Percentiles rank a stretch among this genome's conserved stretches.
phyloP scores from a whole-genome alignment of 192 early-diverging fungal species.

The Coemansia sp. region DNA sequence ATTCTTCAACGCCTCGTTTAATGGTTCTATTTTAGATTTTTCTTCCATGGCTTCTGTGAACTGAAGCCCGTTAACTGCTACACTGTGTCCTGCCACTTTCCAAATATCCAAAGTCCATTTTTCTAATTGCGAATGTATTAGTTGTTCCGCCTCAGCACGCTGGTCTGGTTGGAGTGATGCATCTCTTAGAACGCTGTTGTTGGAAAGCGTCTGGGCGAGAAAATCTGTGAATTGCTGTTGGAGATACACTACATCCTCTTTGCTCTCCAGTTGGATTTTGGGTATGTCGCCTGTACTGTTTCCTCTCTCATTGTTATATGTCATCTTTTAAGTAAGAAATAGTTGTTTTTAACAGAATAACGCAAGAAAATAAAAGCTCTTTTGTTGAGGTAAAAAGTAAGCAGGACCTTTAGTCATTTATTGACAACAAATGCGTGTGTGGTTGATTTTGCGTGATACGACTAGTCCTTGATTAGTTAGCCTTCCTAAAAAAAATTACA shows the following conservation, averaged over 20 bases:
- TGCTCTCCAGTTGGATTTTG: slow-evolving; percentile 54
- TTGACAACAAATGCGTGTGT: background rate
- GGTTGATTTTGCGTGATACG: background rate
- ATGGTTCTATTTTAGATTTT: slow-evolving; percentile 33
- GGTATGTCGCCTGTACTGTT: slow-evolving; percentile 34
- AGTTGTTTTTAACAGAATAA: background rate
- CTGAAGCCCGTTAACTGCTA: slow-evolving; percentile 47
- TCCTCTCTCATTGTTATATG: background rate
- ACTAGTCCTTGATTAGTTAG: background rate
- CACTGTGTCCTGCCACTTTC: slow-evolving; percentile 36
- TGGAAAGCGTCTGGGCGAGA: slow-evolving; percentile 19
- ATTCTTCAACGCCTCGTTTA: slow-evolving; percentile 36
- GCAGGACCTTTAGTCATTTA: background rate
- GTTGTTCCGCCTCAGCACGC: slow-evolving; percentile 23
- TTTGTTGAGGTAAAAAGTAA: background rate
- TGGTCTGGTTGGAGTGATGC: slow-evolving; percentile 27
- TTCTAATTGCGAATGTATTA: slow-evolving; percentile 17
- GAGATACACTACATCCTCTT: slow-evolving; percentile 46
- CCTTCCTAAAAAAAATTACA: background rate
- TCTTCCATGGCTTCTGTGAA: slow-evolving; percentile 45
- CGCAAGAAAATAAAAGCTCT: background rate
- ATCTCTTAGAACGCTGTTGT: slow-evolving; percentile 38
- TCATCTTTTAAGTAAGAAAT: background rate
- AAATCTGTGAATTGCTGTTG: slow-evolving; percentile 34
- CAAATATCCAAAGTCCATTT: slow-evolving; percentile 41